phyloP scores from a whole-genome alignment of 768 basidiomycete genomes.

The Boletus rubroflammeus region DNA sequence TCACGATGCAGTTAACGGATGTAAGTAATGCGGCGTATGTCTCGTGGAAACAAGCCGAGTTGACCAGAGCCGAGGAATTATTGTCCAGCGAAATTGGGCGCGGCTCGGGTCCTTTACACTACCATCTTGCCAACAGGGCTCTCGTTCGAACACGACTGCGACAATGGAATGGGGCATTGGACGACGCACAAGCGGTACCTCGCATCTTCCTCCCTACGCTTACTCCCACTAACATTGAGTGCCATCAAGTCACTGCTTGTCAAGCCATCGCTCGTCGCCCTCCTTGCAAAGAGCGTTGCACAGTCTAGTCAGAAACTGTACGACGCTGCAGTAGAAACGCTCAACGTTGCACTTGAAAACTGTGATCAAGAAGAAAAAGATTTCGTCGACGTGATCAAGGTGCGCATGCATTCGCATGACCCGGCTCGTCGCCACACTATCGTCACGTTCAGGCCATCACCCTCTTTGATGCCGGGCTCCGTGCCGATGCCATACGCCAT shows the following conservation, averaged over 20 bases:
- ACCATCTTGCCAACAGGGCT: conserved; percentile 13
- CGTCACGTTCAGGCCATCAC: conserved; percentile 5
- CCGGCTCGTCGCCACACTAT: background rate
- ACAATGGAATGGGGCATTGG: conserved; percentile 10
- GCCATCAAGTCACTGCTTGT: conserved; percentile 5
- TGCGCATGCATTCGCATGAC: background rate
- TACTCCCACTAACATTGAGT: background rate
- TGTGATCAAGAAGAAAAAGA: conserved; percentile 1
- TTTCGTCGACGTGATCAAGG: conserved; percentile 13
- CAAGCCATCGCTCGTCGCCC: conserved; percentile 6
- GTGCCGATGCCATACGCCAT: background rate
- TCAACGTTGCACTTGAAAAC: conserved; percentile 1
- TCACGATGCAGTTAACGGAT: conserved; percentile 8
- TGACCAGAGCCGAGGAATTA: conserved; percentile 10
- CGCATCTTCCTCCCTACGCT: background rate
- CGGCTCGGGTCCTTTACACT: background rate
- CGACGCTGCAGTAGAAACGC: background rate
- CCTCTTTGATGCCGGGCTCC: conserved; percentile 5
- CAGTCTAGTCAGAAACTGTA: background rate
- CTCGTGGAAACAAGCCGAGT: conserved; percentile 4
- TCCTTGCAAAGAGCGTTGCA: conserved; percentile 7
- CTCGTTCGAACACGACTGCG: conserved; percentile 7
- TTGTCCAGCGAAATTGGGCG: conserved; percentile 15
- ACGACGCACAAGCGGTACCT: conserved; percentile 13
- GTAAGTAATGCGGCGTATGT: conserved; percentile 8